Percentiles rank a stretch among this genome's conserved stretches.
These are phyloP conservation scores for Sabuloglossum arenarium DNA, from an alignment of 495 filamentous ascomycete species.

Conservation along the genomic window DNA sequence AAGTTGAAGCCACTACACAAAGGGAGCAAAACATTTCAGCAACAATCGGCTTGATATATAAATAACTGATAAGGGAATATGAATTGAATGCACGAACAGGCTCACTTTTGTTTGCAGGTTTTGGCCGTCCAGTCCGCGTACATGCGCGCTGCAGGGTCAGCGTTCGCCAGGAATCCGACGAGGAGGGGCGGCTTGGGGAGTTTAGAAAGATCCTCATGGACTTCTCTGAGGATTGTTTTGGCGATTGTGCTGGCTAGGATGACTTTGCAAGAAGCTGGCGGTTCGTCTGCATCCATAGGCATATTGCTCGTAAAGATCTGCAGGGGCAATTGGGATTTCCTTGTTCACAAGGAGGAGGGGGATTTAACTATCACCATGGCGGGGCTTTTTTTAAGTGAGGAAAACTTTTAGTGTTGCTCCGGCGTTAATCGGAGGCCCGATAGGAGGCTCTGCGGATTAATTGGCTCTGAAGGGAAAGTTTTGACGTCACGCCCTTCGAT, in stretches of 20 bases:
- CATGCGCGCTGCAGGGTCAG: slow-evolving; percentile 72
- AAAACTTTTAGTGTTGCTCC: not conserved
- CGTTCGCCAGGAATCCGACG: slow-evolving; percentile 79
- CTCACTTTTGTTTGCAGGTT: slow-evolving; percentile 86
- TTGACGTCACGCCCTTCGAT: slow-evolving; percentile 1
- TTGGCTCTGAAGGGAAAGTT: not conserved
- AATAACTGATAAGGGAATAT: not conserved
- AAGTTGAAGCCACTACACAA: slow-evolving; percentile 66
- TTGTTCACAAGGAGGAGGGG: not conserved
- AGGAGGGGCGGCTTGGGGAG: slow-evolving; percentile 52
- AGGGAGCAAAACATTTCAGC: not conserved
- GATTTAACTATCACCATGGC: not conserved
- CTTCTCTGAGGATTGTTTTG: slow-evolving; percentile 56
- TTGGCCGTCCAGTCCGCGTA: slow-evolving; percentile 97
- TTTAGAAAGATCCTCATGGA: slow-evolving; percentile 44
- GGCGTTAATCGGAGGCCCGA: not conserved
- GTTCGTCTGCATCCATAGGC: not conserved
- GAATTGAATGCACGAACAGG: slow-evolving; percentile 4
- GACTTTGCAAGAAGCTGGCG: slow-evolving; percentile 46
- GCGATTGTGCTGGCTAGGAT: slow-evolving; percentile 70
- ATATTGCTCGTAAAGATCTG: not conserved
- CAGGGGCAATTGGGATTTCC: not conserved
- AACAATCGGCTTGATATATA: not conserved
- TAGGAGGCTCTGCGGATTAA: not conserved
- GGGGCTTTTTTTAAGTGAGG: not conserved